phyloP scores from a whole-genome alignment of 2,329 filamentous ascomycete genomes.

The Aschersonia sp. region DNA sequence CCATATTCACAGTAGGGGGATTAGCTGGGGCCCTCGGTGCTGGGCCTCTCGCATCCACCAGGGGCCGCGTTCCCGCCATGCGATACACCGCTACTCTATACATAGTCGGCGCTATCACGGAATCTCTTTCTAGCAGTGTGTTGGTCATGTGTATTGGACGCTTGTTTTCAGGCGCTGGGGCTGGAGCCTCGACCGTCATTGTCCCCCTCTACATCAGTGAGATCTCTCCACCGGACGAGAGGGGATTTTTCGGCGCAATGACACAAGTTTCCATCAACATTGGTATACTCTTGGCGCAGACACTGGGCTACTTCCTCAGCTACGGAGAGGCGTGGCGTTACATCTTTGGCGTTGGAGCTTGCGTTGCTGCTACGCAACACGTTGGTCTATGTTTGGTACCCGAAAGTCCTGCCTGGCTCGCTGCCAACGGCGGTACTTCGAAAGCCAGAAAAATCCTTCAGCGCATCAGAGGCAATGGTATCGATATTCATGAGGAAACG shows the following conservation, averaged over 20 bases:
- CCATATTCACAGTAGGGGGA: slow-evolving; percentile 82
- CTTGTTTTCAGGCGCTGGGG: slow-evolving; percentile 67
- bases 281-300: slow-evolving; percentile 73
- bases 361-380: slow-evolving; percentile 52
- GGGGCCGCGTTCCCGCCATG: slow-evolving; percentile 66
- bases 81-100: slow-evolving; percentile 65
- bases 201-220: slow-evolving; percentile 93
- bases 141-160: slow-evolving; percentile 57
- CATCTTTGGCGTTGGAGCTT: slow-evolving; percentile 60
- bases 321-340: slow-evolving; percentile 66
- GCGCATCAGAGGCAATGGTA: slow-evolving; percentile 55
- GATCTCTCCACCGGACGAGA: slow-evolving; percentile 58
- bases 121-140: slow-evolving; percentile 57
- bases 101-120: slow-evolving; percentile 57
- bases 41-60: slow-evolving; percentile 62
- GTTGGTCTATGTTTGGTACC: slow-evolving; percentile 61
- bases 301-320: slow-evolving; percentile 78
- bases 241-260: slow-evolving; percentile 68
- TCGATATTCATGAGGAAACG: slow-evolving; percentile 61
- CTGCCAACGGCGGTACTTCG: slow-evolving; percentile 45
- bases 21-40: slow-evolving; percentile 68
- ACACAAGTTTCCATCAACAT: slow-evolving; percentile 91
- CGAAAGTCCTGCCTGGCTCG: slow-evolving; percentile 82
- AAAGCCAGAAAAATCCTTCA: slow-evolving; percentile 55
- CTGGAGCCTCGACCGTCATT: slow-evolving; percentile 80